Base-by-base conservation (phyloP, 495 filamentous ascomycete species). In the Podospora australis region DNA sequence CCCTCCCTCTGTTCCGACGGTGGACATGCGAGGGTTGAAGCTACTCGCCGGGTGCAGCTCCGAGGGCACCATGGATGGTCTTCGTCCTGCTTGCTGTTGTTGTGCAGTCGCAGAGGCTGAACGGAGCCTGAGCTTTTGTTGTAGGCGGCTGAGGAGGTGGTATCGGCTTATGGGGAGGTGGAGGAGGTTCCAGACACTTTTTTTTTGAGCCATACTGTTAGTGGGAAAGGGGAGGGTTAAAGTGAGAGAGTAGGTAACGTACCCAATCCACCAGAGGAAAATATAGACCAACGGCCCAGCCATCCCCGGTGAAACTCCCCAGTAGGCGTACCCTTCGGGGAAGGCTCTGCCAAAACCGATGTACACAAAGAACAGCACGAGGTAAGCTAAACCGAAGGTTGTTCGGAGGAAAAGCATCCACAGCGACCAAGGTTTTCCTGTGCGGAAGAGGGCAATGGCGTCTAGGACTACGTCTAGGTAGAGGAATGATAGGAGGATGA, bases 201-300 rank as follows among this genome's bases (percentile, higher is more conserved):
- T 23, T 10, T 11, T 3, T 6, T 10, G n/a, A n/a, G n/a, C n/a
- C n/a, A n/a, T n/a, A n/a, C 10, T 16, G 45, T 52, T 48, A 52
- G 44, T 35, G 16, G 7, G 19, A n/a, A 28, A 6, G 10, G 6
- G 14, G 28, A 5, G 16, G 16, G 6, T 5, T 19, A 32, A 4
- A 16, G 39, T 2, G 25, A 20, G n/a, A 9, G 29, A 13, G 23
- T 8, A 13, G 10, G 10, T n/a, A n/a, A 49, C 60, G 23, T 54
- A 64, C 61, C 53, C 58, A n/a, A 57, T 30, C 1, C 59, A 19
- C 50, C 57, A 63, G 7, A 66, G 50, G 20, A 66, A 57, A 3
- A 60, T 26, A 29, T 64, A 66, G 0, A 64, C 52, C 13, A 58
- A 19, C 11, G 50, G 52, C 10, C 46, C 46, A 0, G 63, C 52